Evolutionary conservation across 768 basidiomycete genomes (phyloP).

Genomic region (Scleroderma bovista): DNA sequence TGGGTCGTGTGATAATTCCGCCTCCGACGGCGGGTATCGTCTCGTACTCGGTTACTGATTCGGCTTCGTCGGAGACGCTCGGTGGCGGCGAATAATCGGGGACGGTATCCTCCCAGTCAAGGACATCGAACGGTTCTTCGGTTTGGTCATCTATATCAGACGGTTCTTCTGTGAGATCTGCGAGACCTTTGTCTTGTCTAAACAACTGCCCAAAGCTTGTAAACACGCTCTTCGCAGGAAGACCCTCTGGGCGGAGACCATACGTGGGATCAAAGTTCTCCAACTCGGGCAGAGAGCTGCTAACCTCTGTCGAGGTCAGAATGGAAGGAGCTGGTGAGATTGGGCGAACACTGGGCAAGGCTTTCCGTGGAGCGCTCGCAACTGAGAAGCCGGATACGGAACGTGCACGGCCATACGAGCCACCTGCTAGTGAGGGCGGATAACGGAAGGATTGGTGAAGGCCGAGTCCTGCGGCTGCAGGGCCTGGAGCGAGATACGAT

Average conservation of each 20-base stretch:
- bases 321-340: conserved; percentile 14
- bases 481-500: conserved; percentile 16
- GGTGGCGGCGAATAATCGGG: conserved; percentile 41
- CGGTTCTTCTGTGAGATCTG: conserved; percentile 71
- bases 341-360: conserved; percentile 15
- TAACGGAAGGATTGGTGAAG: conserved; percentile 22
- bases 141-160: conserved; percentile 38
- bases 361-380: conserved; percentile 26
- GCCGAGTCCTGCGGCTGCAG: conserved; percentile 9
- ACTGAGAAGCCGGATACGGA: conserved; percentile 39
- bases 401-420: conserved; percentile 29
- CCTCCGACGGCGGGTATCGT: conserved; percentile 90
- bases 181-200: conserved; percentile 60
- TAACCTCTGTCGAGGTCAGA: conserved; percentile 19
- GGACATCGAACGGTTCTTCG: conserved; percentile 50
- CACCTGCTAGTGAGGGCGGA: conserved; percentile 17
- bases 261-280: conserved; percentile 97
- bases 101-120: conserved; percentile 65
- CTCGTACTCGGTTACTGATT: conserved; percentile 64
- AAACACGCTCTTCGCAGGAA: conserved; percentile 82
- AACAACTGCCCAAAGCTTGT: conserved; percentile 73
- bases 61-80: conserved; percentile 36
- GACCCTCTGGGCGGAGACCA: conserved; percentile 86
- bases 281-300: conserved; percentile 36
- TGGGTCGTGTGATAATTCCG: conserved; percentile 78